phyloP scores from a whole-genome alignment of 2,329 filamentous ascomycete genomes.

The Trichoderma arundinaceum region DNA sequence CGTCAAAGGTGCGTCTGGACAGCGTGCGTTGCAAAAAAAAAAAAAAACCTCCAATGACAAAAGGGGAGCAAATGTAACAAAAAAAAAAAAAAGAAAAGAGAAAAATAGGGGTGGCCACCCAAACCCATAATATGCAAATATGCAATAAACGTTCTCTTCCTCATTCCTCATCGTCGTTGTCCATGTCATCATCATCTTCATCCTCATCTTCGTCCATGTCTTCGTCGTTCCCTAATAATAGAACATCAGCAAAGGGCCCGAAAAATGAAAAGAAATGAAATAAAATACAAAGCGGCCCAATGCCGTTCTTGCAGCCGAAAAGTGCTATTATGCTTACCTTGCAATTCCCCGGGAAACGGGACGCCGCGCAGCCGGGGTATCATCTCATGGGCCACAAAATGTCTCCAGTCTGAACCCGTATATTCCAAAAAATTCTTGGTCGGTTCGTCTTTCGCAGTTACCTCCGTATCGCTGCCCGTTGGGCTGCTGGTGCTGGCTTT shows the following conservation, averaged over 20 bases:
- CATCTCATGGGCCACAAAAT: constrained; percentile 43
- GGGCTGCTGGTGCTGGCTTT: background rate
- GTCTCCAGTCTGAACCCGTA: constrained; percentile 45
- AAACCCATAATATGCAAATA: background rate
- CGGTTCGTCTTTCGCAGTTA: background rate
- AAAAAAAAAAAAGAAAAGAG: background rate
- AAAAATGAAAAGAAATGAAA: too few relatives aligned
- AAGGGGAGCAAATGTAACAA: too few relatives aligned
- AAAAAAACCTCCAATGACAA: background rate
- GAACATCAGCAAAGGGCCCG: background rate
- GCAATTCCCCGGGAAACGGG: background rate
- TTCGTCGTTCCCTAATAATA: background rate
- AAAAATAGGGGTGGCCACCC: too few relatives aligned
- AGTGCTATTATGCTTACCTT: background rate
- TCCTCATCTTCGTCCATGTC: background rate
- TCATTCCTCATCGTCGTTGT: background rate
- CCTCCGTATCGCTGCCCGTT: background rate
- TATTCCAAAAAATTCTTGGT: constrained; percentile 36
- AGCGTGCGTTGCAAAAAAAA: too few relatives aligned
- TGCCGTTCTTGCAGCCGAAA: too few relatives aligned
- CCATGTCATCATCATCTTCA: background rate
- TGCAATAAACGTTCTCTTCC: background rate
- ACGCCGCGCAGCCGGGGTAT: constrained; percentile 28
- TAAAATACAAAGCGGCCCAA: background rate
- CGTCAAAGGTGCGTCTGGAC: too few relatives aligned